Base-by-base conservation (phyloP, 305 asterid genomes). In the Solanum hybrid region DNA sequence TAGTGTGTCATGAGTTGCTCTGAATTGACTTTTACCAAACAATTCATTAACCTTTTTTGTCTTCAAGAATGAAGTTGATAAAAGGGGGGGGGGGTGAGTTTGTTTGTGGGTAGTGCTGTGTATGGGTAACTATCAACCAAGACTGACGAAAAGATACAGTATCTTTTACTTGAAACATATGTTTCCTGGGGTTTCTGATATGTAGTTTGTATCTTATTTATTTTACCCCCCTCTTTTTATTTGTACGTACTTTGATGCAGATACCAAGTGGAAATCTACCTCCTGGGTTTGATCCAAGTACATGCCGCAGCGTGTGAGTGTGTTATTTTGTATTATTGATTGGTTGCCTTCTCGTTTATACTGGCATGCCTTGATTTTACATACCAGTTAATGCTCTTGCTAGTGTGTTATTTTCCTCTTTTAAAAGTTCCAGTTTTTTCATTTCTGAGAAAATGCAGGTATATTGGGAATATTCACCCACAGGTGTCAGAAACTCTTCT, bases 231-330 rank as follows among this genome's bases (percentile, higher is more conserved):
- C 35, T 40, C 36, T 80, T 17, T 82, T 85, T 85, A 51, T 56
- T 10, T 45, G 22, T 85, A 56, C 2, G 13, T 32, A 10, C 36
- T 31, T 85, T 85, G 45, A 19, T 85, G 88, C 88, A 85, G 88
- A 93, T 95, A 82, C 95, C 95, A 93, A 95, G 98, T 94, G 98
- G 98, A 90, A 96, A 96, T 94, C 93, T 96, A 92, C 98, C 99
- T 92, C 98, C 98, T 90, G 98, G 99, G 88, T 96, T 96, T 92
- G 98, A 96, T 93, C 95, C 99, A 90, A 96, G 92, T 94, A 91
- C 98, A 92, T 96, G 99, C 95, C 97, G 98, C 96, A 96, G 98
- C 90, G 98, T 96, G 99, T 96, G 95, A 96, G 99, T 96, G 93
- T 92, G 93, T 92, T 91, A 84, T 29, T 84, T 51, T 29, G 40